These are phyloP conservation scores for Silene noctiflora DNA, from an alignment of 179 eudicot species.

Conservation along the genomic window DNA sequence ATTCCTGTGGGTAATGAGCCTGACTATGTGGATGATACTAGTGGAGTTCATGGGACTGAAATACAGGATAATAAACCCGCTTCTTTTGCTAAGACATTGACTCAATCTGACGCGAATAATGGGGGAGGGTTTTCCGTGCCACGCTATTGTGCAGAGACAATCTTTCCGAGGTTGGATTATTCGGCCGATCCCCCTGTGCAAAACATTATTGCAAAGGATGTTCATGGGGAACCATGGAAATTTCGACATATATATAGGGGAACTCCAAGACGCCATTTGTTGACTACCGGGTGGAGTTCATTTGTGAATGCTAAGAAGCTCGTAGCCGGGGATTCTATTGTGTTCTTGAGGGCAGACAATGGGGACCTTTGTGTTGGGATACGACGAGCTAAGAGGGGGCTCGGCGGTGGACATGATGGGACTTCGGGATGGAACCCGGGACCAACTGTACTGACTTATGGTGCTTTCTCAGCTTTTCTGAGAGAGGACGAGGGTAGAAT, in stretches of 20 bases:
- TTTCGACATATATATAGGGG: conserved; percentile 94
- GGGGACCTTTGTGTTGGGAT: conserved; percentile 91
- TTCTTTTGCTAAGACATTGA: conserved; percentile 85
- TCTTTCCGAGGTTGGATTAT: conserved; percentile 79
- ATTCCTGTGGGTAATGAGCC: conserved; percentile 44
- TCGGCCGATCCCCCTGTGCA: conserved; percentile 87
- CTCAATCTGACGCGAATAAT: conserved; percentile 89
- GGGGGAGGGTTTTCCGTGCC: conserved; percentile 99
- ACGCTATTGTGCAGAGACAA: conserved; percentile 86
- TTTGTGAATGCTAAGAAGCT: conserved; percentile 93
- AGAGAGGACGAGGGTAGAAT: conserved; percentile 56
- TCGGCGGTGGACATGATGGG: conserved; percentile 46
- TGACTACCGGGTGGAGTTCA: conserved; percentile 95
- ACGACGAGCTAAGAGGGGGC: conserved; percentile 68
- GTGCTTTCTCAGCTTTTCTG: conserved; percentile 50
- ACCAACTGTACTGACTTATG: conserved; percentile 36
- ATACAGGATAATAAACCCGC: conserved; percentile 61
- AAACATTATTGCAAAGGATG: conserved; percentile 71
- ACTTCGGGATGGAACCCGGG: conserved; percentile 70
- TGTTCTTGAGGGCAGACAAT: conserved; percentile 75
- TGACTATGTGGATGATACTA: conserved; percentile 39
- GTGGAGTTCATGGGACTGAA: conserved; percentile 40
- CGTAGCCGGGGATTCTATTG: conserved; percentile 86
- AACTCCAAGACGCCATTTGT: conserved; percentile 81
- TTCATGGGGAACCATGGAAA: conserved; percentile 80